These are phyloP conservation scores for Candida corydali DNA, from an alignment of 805 yeast genomes.

Conservation along the genomic window DNA sequence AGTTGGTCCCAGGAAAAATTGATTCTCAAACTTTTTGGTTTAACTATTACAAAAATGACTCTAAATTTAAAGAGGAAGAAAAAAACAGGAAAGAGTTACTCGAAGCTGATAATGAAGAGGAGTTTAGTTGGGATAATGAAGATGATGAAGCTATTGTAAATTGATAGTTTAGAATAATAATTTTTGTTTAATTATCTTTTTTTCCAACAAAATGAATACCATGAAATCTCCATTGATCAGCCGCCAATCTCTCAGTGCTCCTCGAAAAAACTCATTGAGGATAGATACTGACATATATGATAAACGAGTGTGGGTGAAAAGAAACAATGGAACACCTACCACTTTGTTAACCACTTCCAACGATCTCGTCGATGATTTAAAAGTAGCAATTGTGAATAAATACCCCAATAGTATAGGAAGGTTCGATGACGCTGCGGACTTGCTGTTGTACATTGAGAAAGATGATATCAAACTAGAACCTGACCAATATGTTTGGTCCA, in stretches of 20 bases:
- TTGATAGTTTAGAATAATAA: slow-evolving; percentile 52
- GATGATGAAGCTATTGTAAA: slow-evolving; percentile 21
- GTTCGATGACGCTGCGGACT: slow-evolving; percentile 65
- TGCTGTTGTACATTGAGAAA: slow-evolving; percentile 33
- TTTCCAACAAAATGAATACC: no score
- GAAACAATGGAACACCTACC: slow-evolving; percentile 57
- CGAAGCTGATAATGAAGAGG: slow-evolving; percentile 40
- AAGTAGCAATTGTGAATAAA: slow-evolving; percentile 56
- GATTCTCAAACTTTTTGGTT: slow-evolving; percentile 69
- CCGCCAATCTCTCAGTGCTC: slow-evolving; percentile 1
- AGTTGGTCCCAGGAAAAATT: slow-evolving; percentile 62
- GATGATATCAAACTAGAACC: slow-evolving; percentile 42
- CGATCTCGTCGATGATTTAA: slow-evolving; percentile 81
- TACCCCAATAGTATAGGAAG: slow-evolving; percentile 65
- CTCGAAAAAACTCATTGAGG: slow-evolving; percentile 12
- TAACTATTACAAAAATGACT: slow-evolving; percentile 55
- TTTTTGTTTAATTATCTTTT: background rate
- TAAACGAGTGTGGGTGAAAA: slow-evolving; percentile 53
- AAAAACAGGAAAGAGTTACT: slow-evolving; percentile 61
- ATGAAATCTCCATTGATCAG: slow-evolving; percentile 4
- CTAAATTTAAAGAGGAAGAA: slow-evolving; percentile 57
- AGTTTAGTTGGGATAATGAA: slow-evolving; percentile 49
- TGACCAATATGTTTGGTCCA: slow-evolving; percentile 54
- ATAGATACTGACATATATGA: slow-evolving; percentile 4
- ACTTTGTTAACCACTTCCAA: slow-evolving; percentile 55